Evolutionary conservation across 371 early-diverging fungal genomes (phyloP), one percentile per base, ranked within the genome.

Genomic region (Fennellomyces sp.): DNA sequence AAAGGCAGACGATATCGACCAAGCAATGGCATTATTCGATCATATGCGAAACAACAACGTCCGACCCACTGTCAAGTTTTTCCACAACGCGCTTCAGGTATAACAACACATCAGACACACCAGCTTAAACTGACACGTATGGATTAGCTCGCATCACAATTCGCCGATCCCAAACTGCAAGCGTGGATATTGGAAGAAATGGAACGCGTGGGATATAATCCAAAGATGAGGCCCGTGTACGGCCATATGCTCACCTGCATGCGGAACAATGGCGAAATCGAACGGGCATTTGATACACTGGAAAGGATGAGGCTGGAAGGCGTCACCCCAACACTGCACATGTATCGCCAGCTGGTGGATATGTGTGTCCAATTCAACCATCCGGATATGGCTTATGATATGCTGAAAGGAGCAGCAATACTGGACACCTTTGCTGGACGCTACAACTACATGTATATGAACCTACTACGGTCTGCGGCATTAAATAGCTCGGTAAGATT

Each of bases 401-500:
- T 82, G 6, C 51, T 86, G 19, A 60, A 72, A 52, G 65, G 80
- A 58, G 79, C 75, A 1, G 75, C 72, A 33, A 61, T 65, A 5
- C 61, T 76, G 27, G 53, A 64, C 15, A 69, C 62, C 19, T 70
- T 77, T 12, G 49, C 63, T 23, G 63, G 52, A 5, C 58, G 69
- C n/a, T 64, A 73, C 3, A 42, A 67, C 6, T 39, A 52, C 11
- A 28, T 80, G 1, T 76, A 73, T 39, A 45, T 75, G 19, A 56
- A 70, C 50, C 60, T 80, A 0, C 61, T 86, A 29, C 67, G 81
- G n/a, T 73, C 63, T 23, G 82, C 83, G 4, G 80, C 83, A 3
- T 57, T 72, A 2, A 64, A 69, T 39, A 72, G 73, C 21, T 51
- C 71, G 58, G 87, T 86, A 80, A 69, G 74, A 51, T 15, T 50